Conservation (phyloP, 768 basidiomycete genomes). For the Trametes elegans region DNA sequence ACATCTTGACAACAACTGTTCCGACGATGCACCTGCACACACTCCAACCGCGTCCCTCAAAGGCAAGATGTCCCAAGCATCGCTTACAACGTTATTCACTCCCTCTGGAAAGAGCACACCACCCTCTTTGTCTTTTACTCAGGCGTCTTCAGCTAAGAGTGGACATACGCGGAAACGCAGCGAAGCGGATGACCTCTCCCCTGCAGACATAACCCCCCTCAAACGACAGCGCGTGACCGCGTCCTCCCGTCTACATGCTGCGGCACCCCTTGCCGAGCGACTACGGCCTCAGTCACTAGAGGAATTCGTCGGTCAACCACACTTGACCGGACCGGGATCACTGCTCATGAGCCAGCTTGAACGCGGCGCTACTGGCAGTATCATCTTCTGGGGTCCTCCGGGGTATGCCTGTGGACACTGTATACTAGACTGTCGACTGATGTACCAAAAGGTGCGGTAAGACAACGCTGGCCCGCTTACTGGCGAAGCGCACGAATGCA, state of each 20-base stretch:
- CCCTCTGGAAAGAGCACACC: conserved; percentile 1
- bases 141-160: not conserved
- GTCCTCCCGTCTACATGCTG: conserved; percentile 26
- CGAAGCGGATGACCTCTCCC: conserved; percentile 5
- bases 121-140: conserved; percentile 3
- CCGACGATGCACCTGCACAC: conserved; percentile 8
- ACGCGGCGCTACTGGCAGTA: conserved; percentile 52
- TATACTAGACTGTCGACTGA: too few relatives aligned
- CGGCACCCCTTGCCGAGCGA: conserved; percentile 66
- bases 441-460: conserved; percentile 57
- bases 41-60: not conserved
- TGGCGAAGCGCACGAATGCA: conserved; percentile 57
- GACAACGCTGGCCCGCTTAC: conserved; percentile 71
- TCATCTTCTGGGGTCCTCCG: conserved; percentile 76
- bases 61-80: conserved; percentile 16
- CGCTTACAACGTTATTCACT: conserved; percentile 25
- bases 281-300: conserved; percentile 62
- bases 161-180: conserved; percentile 22
- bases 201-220: not conserved
- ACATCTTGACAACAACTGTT: conserved; percentile 29
- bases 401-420: conserved; percentile 39
- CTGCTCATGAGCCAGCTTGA: conserved; percentile 52
- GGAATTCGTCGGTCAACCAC: conserved; percentile 71
- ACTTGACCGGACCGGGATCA: conserved; percentile 57
- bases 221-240: conserved; percentile 12